phyloP scores from a whole-genome alignment of 1,139 yeast genomes.

The Magnusiomyces ingens region DNA sequence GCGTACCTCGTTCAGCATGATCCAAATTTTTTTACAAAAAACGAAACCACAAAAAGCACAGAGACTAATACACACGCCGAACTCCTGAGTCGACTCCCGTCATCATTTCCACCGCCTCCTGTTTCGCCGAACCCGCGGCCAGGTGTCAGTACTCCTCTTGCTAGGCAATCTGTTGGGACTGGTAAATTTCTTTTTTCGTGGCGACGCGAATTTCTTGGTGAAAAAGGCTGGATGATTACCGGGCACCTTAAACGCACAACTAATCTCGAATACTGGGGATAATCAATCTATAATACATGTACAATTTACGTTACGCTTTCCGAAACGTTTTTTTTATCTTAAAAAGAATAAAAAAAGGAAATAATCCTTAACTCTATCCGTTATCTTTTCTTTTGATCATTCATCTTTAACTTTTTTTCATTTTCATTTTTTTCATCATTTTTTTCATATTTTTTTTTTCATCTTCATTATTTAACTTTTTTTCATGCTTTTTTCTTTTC shows the following conservation, averaged over 20 bases:
- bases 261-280: constrained; percentile 4
- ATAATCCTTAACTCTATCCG: constrained; percentile 2
- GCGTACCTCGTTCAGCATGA: constrained; percentile 18
- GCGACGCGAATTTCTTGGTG: constrained; percentile 35
- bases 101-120: neutral
- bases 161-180: constrained; percentile 20
- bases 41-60: too few species aligned
- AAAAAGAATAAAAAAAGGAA: too few species aligned
- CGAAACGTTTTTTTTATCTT: too few species aligned
- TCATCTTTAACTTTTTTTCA: neutral
- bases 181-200: constrained; percentile 29
- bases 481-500: constrained; percentile 5
- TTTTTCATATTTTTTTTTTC: constrained; percentile 9
- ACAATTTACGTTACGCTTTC: too few species aligned
- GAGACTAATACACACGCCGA: too few species aligned
- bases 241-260: constrained; percentile 17
- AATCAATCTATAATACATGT: too few species aligned
- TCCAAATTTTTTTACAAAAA: constrained; percentile 3
- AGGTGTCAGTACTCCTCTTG: too few species aligned
- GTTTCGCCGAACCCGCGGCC: too few species aligned
- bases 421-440: constrained; percentile 10
- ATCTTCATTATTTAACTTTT: constrained; percentile 6
- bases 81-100: too few species aligned
- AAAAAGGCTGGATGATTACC: constrained; percentile 33
- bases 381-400: neutral